Base-by-base conservation (phyloP, 2,329 filamentous ascomycete species). In the Ilyonectria destructans region DNA sequence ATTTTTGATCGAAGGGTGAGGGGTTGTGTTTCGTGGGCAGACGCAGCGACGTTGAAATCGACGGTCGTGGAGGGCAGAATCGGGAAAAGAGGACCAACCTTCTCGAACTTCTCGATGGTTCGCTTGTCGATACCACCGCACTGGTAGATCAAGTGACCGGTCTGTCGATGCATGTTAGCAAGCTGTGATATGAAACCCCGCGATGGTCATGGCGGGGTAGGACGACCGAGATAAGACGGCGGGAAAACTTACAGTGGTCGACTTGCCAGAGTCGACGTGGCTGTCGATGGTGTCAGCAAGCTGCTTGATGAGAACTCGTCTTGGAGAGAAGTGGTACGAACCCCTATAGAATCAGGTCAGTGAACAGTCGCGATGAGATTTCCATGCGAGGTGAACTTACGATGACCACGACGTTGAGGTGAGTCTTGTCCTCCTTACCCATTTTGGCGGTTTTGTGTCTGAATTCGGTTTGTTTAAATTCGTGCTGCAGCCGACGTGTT, bases 61-160 rank as follows among this genome's bases (percentile, higher is more conserved):
- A 54, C 58, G 58, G 45, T 26, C 59, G 37, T 37, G 33, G 58
- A 68, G 48, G 58, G 66, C 40, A 71, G 67, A 69, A 70, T 65
- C 52, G 70, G 67, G 65, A 54, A 62, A 72, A 73, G 62, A 61
- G 69, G 45, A 69, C 91, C 85, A 87, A 97, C 95, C 94, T 99
- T 99, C 95, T 99, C 96, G 92, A 99, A 99, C 93, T 99, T 99
- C 93, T 99, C 96, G 85, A 99, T 99, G 87, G 96, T 98, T 95
- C 96, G 96, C 91, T 96, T 95, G 94, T 99, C 96, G 84, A 98
- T 99, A 94, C 96, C 96, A 93, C 96, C 96, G 91, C 96, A 98
- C 93, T 99, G 96, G 95, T 98, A 98, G 93, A 99, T 98, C 92
- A 99, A 92, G 90, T 96, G 92, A 86, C 92, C 91, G 80, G 86